Base-by-base conservation (phyloP, 805 yeast genomes). In the Metschnikowia similis region DNA sequence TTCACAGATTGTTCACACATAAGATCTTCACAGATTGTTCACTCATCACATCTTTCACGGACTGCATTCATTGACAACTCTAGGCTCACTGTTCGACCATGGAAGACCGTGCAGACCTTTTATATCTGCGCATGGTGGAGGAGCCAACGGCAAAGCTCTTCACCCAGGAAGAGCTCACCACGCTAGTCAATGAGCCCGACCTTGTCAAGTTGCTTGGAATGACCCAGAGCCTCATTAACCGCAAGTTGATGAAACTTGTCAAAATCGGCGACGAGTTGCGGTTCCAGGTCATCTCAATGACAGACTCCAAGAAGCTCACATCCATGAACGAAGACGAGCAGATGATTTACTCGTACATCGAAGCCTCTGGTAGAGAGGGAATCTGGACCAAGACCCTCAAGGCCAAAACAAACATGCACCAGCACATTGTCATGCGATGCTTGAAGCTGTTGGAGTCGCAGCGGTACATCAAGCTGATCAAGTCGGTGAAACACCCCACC, bases 311-410 rank as follows among this genome's bases (percentile, higher is more conserved):
- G 28, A 88, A 87, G 61, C 81, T 89, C 53, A 75, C 84, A 27
- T 77, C 82, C 35, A 90, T 92, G 97, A 64, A 79, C 8, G 79
- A 84, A 29, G 99, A 94, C 60, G 98, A 94, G 68, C 85, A 91
- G 26, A 81, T 92, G 80, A 86, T 92, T 28, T 92, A 92, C 64
- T 84, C 94, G 0, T 85, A 90, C 61, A 92, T 92, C 55, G 96
- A 89, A 61, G 95, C 96, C 0, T 80, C 95, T 7, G 96, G 94
- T 4, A 76, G 98, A 66, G 97, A 91, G 68, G 97, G 97, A 41
- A 89, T 91, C 47, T 91, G 97, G 97, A 87, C 96, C 10, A 89
- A 89, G 69, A 88, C 96, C 8, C 81, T 91, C 58, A 88, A 88
- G 63, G 89, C 91, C 9, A 84, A 85, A 62, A 87, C 97, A 11